Evolutionary conservation across 148 eudicot species (phyloP).

Genomic region (Rheum nobile): DNA sequence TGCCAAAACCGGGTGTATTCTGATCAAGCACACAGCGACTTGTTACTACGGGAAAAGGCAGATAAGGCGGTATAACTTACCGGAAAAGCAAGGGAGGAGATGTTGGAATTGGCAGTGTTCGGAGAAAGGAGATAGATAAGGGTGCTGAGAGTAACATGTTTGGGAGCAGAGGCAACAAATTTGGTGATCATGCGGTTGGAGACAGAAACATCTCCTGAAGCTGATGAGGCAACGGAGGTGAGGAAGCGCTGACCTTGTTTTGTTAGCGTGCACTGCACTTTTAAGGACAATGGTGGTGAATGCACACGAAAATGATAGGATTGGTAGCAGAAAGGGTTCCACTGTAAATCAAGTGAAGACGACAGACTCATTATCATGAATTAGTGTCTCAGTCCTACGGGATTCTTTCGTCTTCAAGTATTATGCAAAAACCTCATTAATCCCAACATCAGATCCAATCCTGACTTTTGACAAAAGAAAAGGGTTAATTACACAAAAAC

Average conservation of each 20-base stretch:
- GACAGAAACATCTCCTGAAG: conserved; percentile 22
- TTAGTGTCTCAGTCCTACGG: background rate
- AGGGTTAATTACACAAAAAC: background rate
- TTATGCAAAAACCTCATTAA: background rate
- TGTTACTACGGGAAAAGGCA: background rate
- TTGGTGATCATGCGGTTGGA: conserved; percentile 38
- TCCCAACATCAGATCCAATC: background rate
- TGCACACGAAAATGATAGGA: background rate
- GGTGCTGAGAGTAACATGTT: conserved; percentile 46
- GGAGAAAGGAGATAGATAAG: conserved; percentile 67
- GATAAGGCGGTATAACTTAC: conserved; percentile 27
- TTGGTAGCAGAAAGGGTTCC: background rate
- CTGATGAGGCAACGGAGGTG: conserved; percentile 27
- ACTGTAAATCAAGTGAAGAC: background rate
- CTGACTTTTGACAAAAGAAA: background rate
- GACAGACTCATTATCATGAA: background rate
- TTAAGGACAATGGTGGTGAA: background rate
- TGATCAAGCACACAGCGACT: background rate
- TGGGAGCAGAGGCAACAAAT: conserved; percentile 53
- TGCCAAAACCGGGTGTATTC: background rate
- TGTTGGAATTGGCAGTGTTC: conserved; percentile 25
- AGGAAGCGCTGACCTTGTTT: conserved; percentile 63
- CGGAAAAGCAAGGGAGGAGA: conserved; percentile 50
- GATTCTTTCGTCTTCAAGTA: background rate
- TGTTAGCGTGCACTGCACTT: conserved; percentile 22